Evolutionary conservation across 1,139 yeast genomes (phyloP), one percentile per base, ranked within the genome.

Genomic region (Spencermartinsiella ligniputridi): DNA sequence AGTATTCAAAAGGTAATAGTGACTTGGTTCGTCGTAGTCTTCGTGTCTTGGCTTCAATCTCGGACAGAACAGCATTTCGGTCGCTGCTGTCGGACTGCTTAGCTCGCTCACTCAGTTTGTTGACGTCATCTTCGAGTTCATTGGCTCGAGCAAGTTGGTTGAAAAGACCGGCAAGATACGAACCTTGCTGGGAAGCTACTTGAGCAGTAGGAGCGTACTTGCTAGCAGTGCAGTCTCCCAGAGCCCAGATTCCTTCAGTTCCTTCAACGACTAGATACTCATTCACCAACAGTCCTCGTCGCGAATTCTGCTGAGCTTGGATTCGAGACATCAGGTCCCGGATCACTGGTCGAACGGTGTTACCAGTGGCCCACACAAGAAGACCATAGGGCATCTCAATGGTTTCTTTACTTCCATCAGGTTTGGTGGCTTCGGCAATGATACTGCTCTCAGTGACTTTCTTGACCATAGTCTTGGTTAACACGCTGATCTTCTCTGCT

Each of bases 301-400:
- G 81, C 47, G 96, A 89, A 62, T 80, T 79, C 67, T 78, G 82
- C 73, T 90, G 97, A 52, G 81, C 90, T 40, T 85, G 87, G 55
- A 90, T 71, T 68, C 78, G 76, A 45, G 75, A 61, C 67, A 83
- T 80, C 62, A 90, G 72, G 58, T 79, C 78, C 51, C 79, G 75
- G 48, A 85, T 76, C 51, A 90, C 77, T 40, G 79, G 80, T 68
- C 96, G 82, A 52, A 90, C 90, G 50, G 94, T 92, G 67, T 88
- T 89, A 70, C 97, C 97, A 42, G 96, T 90, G 49, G 97, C 97
- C 97, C 97, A 90, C 54, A 90, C 92, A 57, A 90, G 76, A 61
- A 87, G 72, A 61, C 97, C 97, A 65, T 89, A 90, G 45, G 96
- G 96, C 59, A 89, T 72, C 54, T 79, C 83, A 40, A 76, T 69